A percentile compares a stretch with the other conserved stretches of the same genome.
Evolutionary conservation across 768 basidiomycete species (phyloP).

Genomic region (Russula foetens): DNA sequence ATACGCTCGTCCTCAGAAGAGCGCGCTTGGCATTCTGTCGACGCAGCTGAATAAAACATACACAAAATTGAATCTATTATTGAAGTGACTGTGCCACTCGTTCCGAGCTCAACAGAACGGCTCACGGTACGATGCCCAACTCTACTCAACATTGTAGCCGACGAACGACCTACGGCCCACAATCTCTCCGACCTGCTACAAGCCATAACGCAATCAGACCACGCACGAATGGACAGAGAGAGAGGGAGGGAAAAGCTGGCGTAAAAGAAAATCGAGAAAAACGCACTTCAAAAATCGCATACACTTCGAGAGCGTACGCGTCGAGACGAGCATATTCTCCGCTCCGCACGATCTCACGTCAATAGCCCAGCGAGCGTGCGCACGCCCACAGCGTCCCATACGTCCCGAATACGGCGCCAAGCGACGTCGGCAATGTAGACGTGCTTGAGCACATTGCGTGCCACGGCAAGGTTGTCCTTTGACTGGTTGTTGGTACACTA

Average conservation of each 20-base stretch:
- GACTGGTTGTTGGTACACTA: slow-evolving; percentile 71
- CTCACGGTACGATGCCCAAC: no score
- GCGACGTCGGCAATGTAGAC: slow-evolving; percentile 56
- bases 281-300: slow-evolving; percentile 79
- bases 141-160: slow-evolving; percentile 55
- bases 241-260: not conserved
- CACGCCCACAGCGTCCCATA: slow-evolving; percentile 62
- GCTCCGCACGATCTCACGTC: slow-evolving; percentile 47
- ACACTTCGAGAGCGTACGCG: slow-evolving; percentile 78
- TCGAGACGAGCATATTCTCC: slow-evolving; percentile 65
- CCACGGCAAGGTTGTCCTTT: slow-evolving; percentile 72
- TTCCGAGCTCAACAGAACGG: no score
- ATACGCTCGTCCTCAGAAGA: no score
- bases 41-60: no score
- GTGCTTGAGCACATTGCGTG: slow-evolving; percentile 57
- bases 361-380: slow-evolving; percentile 48
- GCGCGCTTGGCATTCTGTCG: no score
- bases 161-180: slow-evolving; percentile 70
- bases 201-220: not conserved
- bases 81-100: no score
- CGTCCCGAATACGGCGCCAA: slow-evolving; percentile 44
- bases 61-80: no score
- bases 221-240: no score
- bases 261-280: not conserved
- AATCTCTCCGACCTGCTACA: slow-evolving; percentile 73